Evolutionary conservation across 208 protist species (phyloP).

Genomic region (Trypanosoma conorhini): DNA sequence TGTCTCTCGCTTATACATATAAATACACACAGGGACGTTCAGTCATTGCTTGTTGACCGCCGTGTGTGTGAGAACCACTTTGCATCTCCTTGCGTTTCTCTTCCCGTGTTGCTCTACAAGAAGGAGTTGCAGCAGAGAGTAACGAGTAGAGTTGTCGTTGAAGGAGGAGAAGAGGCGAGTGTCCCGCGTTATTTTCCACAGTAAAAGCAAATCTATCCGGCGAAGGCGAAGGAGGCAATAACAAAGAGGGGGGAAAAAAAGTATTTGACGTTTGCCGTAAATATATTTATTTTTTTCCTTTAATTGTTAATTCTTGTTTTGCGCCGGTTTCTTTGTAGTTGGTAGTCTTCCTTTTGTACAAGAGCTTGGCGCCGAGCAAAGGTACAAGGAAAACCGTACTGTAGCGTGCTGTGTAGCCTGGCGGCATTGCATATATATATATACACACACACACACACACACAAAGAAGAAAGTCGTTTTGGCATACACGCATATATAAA

Average conservation of each 20-base stretch:
- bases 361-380: too few relatives aligned
- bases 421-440: too few relatives aligned
- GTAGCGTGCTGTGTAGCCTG: too few relatives aligned
- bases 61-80: background rate
- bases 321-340: too few relatives aligned
- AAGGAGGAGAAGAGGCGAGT: background rate
- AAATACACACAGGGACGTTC: background rate
- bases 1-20: background rate
- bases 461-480: too few relatives aligned
- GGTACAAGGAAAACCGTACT: too few relatives aligned
- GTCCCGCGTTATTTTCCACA: background rate
- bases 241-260: background rate
- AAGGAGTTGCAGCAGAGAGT: background rate
- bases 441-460: too few relatives aligned
- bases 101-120: background rate
- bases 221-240: background rate
- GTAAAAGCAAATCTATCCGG: background rate
- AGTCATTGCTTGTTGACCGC: background rate
- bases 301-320: too few relatives aligned
- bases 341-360: too few relatives aligned
- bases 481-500: too few relatives aligned
- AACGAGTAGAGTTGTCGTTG: background rate
- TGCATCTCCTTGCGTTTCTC: background rate
- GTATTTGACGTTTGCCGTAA: background rate
- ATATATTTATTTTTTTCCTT: too few relatives aligned